Base-by-base conservation (phyloP, 2,329 filamentous ascomycete species). In the Beauveria sp. region DNA sequence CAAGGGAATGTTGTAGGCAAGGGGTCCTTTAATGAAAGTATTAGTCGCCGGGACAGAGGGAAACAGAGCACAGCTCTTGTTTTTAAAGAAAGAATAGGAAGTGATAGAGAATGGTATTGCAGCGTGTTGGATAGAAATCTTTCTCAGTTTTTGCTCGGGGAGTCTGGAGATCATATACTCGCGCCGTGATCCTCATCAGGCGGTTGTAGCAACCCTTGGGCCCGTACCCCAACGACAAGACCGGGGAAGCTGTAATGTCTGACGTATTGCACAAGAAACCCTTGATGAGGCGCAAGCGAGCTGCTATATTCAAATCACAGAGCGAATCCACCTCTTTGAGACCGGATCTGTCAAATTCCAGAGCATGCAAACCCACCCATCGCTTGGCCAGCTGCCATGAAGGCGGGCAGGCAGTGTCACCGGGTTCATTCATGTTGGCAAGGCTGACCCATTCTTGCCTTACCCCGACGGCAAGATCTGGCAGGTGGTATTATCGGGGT, bases 31-130 rank as follows among this genome's bases (percentile, higher is more conserved):
- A 55, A 59, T 50, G 54, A 63, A 62, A 60, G 60, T 53, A 46
- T 60, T 47, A 49, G 47, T 60, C 43, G 30, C 58, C 42, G 50
- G 55, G 59, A 65, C 60, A 50, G 49, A 64, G 53, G 56, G 34
- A 65, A 67, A 70, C 59, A 70, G 70, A 72, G 70, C 69, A 65
- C 70, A 72, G 70, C 70, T 69, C 67, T 64, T 67, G 63, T 63
- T 60, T 55, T 47, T 55, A 65, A 61, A 59, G 65, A 64, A 58
- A 58, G 57, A 62, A 61, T 62, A 24, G 45, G 53, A 64, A 60
- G 59, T 60, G 55, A 22, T 54, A 63, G 58, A 65, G 62, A 61
- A 24, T 61, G 59, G 18, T 61, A 24, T 43, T 54, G 52, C 51
- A 61, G 52, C 59, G 51, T 61, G 59, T 45, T 51, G 54, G 42